Percentiles rank a stretch among this genome's conserved stretches.
Conservation (phyloP, 2,329 filamentous ascomycete species). For the Zymoseptoria brevis region DNA sequence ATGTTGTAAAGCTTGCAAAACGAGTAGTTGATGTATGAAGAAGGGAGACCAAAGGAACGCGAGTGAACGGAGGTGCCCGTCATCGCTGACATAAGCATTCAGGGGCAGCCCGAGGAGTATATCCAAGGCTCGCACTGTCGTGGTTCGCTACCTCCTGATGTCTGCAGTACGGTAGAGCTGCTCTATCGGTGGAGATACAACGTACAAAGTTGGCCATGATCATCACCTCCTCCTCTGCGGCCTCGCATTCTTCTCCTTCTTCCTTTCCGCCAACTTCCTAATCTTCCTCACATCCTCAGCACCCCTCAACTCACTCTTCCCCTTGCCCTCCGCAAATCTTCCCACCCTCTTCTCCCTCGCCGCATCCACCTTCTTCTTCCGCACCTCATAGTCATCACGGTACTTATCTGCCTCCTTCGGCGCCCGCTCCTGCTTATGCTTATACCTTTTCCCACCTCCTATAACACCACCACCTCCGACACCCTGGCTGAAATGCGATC, state of each 20-base stretch:
- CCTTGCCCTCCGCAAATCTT: slow-evolving; percentile 60
- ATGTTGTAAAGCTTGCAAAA: too few species aligned
- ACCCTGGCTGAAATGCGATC: slow-evolving; percentile 25
- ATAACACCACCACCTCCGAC: slow-evolving; percentile 25
- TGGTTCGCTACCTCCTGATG: too few species aligned
- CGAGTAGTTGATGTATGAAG: too few species aligned
- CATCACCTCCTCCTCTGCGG: slow-evolving; percentile 37
- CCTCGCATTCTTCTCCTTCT: slow-evolving; percentile 79
- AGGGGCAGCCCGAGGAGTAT: too few species aligned
- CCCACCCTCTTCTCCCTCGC: slow-evolving; percentile 78
- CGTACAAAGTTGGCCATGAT: too few species aligned
- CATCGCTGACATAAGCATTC: too few species aligned
- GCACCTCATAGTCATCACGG: slow-evolving; percentile 79
- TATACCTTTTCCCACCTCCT: slow-evolving; percentile 54
- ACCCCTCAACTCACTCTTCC: slow-evolving; percentile 73
- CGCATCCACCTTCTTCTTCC: slow-evolving; percentile 82
- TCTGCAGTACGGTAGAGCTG: too few species aligned
- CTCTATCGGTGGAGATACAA: too few species aligned
- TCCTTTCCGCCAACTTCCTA: slow-evolving; percentile 66
- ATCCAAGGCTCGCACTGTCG: too few species aligned
- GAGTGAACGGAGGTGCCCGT: too few species aligned
- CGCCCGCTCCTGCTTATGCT: slow-evolving; percentile 78
- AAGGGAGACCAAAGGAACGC: too few species aligned
- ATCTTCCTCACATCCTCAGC: slow-evolving; percentile 79
- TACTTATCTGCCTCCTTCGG: slow-evolving; percentile 92